Evolutionary conservation across 768 basidiomycete genomes (phyloP), one percentile per base, ranked within the genome.

Genomic region (Pulveroboletus sp.): DNA sequence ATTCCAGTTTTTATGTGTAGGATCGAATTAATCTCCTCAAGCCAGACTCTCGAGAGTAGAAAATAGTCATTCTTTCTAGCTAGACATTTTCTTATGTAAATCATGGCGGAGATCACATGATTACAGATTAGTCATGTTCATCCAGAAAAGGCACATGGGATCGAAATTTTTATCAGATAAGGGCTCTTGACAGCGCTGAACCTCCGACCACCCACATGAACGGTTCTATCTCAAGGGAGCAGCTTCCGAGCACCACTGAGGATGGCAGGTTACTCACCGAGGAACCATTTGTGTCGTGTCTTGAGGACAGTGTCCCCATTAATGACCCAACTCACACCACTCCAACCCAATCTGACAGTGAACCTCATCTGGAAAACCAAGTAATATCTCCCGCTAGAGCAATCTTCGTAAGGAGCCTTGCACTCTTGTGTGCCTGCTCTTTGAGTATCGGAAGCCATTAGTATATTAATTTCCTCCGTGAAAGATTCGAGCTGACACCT

Each of bases 401-500:
- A 2, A 72, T 76, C 39, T 65, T 80, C 54, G 72, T 88, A 17
- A 74, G 85, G 42, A 61, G 68, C 2, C 56, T 89, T 19, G 86
- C 86, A 13, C 73, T 89, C 4, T 61, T 85, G 2, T 88, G 85
- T 50, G 84, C 84, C 22, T 88, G 86, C 61, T 82, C 80, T 26
- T 65, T 90, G 56, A 86, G 85, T 58, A 69, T 90, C 30, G 88
- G 87, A 29, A 85, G 84, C 54, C 87, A 89, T 62, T 89, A 86
- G 86, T 86, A 59, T 38, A 79, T 68, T 30, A 45, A 13, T 40
- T 27, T 42, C 8, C 16, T 40, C 43, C 23, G 16, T 31, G 13
- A 48, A 41, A 38, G 17, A n/a, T 11, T 30, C 14, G 12, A 45
- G 7, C 49, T 56, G 14, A 57, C 42, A 9, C 26, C 30, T 11